These are phyloP conservation scores for Anisodus tanguticus DNA, from an alignment of 257 asterid genomes.

Conservation along the genomic window DNA sequence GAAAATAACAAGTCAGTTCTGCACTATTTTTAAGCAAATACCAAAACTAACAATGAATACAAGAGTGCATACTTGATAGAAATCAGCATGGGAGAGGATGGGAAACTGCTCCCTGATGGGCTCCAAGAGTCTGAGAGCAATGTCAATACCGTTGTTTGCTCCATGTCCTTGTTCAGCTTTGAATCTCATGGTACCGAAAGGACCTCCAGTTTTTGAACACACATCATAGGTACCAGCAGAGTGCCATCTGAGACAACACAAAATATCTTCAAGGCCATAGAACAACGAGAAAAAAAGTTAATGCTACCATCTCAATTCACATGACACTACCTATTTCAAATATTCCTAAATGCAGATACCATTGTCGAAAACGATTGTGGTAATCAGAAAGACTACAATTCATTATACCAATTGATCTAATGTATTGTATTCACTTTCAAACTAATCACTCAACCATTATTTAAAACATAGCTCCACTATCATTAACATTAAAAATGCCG, in stretches of 20 bases:
- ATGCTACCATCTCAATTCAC: background rate
- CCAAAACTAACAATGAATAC: background rate
- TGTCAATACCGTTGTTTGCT: slow-evolving; percentile 78
- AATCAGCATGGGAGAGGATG: slow-evolving; percentile 64
- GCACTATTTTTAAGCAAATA: background rate
- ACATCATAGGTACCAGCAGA: slow-evolving; percentile 87
- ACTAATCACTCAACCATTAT: background rate
- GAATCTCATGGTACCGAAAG: slow-evolving; percentile 87
- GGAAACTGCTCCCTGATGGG: slow-evolving; percentile 83
- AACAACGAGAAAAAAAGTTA: background rate
- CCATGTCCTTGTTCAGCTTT: slow-evolving; percentile 67
- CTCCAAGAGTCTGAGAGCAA: slow-evolving; percentile 65
- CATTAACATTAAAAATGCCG: background rate
- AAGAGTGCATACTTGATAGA: slow-evolving; percentile 59
- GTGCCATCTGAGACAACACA: slow-evolving; percentile 70
- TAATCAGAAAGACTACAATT: background rate
- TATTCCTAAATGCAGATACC: too few species aligned
- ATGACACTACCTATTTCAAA: background rate
- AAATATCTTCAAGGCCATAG: slow-evolving; percentile 18
- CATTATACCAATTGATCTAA: background rate
- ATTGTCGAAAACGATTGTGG: too few species aligned
- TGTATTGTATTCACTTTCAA: background rate
- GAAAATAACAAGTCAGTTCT: background rate
- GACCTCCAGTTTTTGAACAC: slow-evolving; percentile 76
- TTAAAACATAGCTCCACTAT: background rate